Conservation (phyloP, 2,329 filamentous ascomycete species). For the Colletotrichum spaethianum region DNA sequence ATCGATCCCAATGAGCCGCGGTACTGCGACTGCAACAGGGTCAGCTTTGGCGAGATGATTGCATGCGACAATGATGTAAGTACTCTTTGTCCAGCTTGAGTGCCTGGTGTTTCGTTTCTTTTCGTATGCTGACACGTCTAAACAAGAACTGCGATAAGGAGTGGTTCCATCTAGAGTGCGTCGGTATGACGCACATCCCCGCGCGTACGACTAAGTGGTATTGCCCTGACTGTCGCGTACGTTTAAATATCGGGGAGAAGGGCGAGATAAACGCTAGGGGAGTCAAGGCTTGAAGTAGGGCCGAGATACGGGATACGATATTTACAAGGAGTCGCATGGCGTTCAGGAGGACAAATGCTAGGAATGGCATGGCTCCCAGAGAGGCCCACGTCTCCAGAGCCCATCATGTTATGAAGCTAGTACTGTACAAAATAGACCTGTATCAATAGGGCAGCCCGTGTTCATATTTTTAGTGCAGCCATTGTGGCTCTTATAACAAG, state of each 20-base stretch:
- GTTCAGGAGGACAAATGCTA: neutral
- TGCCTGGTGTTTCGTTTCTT: slow-evolving; percentile 20
- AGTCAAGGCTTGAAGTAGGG: slow-evolving; percentile 59
- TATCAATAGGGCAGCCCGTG: neutral
- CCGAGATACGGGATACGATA: neutral
- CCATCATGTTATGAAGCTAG: neutral
- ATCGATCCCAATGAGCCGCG: slow-evolving; percentile 83
- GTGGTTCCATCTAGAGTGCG: slow-evolving; percentile 89
- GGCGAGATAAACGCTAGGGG: slow-evolving; percentile 74
- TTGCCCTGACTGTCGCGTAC: slow-evolving; percentile 80
- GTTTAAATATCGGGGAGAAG: slow-evolving; percentile 74
- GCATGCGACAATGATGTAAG: slow-evolving; percentile 85
- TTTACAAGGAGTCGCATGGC: neutral
- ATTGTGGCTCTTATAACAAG: neutral
- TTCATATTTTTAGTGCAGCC: neutral
- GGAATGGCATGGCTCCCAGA: neutral
- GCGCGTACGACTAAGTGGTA: slow-evolving; percentile 86
- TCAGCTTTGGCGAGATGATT: slow-evolving; percentile 88
- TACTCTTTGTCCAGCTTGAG: slow-evolving; percentile 43
- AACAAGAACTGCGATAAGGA: slow-evolving; percentile 80
- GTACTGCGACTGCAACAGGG: slow-evolving; percentile 85
- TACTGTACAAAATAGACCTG: slow-evolving; percentile 3
- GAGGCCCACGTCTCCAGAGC: neutral
- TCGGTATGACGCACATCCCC: slow-evolving; percentile 77
- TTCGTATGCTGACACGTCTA: slow-evolving; percentile 39